Conservation (phyloP, 371 early-diverging fungal species). For the Batrachochytrium dendrobatidis region DNA sequence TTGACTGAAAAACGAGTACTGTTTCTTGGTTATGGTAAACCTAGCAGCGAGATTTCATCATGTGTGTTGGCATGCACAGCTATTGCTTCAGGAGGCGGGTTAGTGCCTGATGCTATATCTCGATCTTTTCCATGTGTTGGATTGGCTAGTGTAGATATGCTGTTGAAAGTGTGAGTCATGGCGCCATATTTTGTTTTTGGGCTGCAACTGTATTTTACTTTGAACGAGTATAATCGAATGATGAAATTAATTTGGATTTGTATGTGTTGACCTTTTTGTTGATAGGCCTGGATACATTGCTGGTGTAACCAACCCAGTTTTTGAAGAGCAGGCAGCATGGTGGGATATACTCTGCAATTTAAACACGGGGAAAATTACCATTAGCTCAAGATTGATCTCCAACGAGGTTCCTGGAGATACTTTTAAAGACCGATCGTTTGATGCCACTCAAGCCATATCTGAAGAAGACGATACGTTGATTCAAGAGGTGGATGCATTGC, state of each 20-base stretch:
- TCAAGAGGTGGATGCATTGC: conserved; percentile 14
- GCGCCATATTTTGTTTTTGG: background rate
- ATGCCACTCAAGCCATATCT: conserved; percentile 20
- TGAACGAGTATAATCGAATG: background rate
- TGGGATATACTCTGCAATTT: conserved; percentile 94
- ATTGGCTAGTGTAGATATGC: conserved; percentile 73
- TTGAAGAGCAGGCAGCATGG: conserved; percentile 86
- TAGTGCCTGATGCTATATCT: conserved; percentile 74
- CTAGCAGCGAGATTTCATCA: conserved; percentile 87
- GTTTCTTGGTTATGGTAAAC: conserved; percentile 83
- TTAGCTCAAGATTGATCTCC: conserved; percentile 64
- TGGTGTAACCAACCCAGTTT: conserved; percentile 90
- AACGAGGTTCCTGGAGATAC: background rate
- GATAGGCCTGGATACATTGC: conserved; percentile 88
- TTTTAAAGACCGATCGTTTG: background rate
- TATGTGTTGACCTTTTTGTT: background rate
- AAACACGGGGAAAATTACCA: conserved; percentile 81
- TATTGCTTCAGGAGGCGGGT: conserved; percentile 82
- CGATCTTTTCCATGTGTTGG: conserved; percentile 89
- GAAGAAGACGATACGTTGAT: conserved; percentile 30
- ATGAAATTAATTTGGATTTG: background rate
- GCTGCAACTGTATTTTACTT: background rate
- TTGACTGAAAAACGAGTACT: conserved; percentile 89
- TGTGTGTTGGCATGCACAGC: conserved; percentile 88
- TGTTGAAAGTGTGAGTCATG: conserved; percentile 62